These are phyloP conservation scores for Fusarium scirpi DNA, from an alignment of 2,329 filamentous ascomycete genomes.

Conservation along the genomic window DNA sequence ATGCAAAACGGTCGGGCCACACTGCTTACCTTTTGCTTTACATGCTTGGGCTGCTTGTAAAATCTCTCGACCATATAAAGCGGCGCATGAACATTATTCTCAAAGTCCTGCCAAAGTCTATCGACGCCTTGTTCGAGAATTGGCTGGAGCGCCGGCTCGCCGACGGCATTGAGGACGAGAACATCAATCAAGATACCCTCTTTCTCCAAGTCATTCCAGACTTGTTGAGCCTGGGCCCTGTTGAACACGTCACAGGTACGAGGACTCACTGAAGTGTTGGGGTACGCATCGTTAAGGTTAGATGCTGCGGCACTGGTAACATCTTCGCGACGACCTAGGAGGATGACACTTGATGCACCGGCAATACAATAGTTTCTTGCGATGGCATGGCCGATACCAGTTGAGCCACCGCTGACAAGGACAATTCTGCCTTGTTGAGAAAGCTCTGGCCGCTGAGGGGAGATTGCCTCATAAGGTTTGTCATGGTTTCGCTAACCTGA, in stretches of 20 bases:
- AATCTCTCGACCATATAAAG: slow-evolving; percentile 36
- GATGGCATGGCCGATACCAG: slow-evolving; percentile 74
- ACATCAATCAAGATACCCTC: slow-evolving; percentile 13
- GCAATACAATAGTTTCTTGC: slow-evolving; percentile 66
- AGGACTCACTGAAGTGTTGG: slow-evolving; percentile 12
- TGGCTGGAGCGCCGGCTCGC: slow-evolving; percentile 13
- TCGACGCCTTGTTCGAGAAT: slow-evolving; percentile 38
- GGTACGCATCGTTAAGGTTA: slow-evolving; percentile 12
- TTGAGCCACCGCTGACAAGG: slow-evolving; percentile 75
- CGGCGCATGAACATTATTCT: slow-evolving; percentile 34
- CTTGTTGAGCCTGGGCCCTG: neutral
- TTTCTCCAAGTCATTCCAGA: slow-evolving; percentile 27
- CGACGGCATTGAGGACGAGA: slow-evolving; percentile 30
- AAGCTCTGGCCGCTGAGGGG: slow-evolving; percentile 52
- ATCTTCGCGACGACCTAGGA: slow-evolving; percentile 49
- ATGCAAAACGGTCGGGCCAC: fast-evolving
- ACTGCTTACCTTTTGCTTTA: slow-evolving; percentile 9
- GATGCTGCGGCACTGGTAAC: slow-evolving; percentile 14
- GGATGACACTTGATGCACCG: slow-evolving; percentile 52
- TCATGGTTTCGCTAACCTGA: slow-evolving; percentile 43
- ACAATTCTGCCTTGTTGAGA: slow-evolving; percentile 63
- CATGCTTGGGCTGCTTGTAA: slow-evolving; percentile 34
- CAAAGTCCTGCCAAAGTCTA: slow-evolving; percentile 42
- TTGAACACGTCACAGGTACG: slow-evolving; percentile 17
- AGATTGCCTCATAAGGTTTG: slow-evolving; percentile 54